Percentiles rank a stretch among this genome's conserved stretches.
Conservation (phyloP, 768 basidiomycete species). For the Omphalotus guepiniiformis region DNA sequence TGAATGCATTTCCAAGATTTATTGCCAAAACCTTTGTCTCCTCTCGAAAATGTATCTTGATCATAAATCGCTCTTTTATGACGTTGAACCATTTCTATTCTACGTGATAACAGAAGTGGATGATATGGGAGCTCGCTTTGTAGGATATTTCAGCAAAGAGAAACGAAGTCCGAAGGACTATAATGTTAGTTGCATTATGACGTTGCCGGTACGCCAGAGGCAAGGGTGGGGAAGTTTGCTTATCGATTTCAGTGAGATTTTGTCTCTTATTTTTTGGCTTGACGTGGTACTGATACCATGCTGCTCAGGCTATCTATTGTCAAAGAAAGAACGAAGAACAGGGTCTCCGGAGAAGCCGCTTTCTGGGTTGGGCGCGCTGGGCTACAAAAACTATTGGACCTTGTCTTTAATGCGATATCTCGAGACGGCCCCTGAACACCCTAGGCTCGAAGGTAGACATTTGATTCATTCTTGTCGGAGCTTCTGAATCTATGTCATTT, state of each 20-base stretch:
- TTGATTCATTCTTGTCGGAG: conserved; percentile 5
- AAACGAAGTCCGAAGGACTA: conserved; percentile 94
- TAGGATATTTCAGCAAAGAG: conserved; percentile 99
- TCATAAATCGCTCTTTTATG: conserved; percentile 98
- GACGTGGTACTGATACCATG: background rate
- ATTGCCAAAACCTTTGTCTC: conserved; percentile 97
- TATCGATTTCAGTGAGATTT: conserved; percentile 94
- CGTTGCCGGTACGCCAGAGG: conserved; percentile 88
- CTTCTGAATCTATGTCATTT: conserved; percentile 15
- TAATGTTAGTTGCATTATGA: conserved; percentile 99
- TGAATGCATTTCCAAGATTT: conserved; percentile 57
- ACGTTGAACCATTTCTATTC: conserved; percentile 98
- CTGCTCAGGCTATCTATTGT: conserved; percentile 86
- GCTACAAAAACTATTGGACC: conserved; percentile 97
- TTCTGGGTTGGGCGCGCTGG: conserved; percentile 85
- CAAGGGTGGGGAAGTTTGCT: conserved; percentile 96
- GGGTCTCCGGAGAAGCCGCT: conserved; percentile 97
- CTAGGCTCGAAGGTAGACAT: conserved; percentile 69
- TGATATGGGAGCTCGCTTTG: conserved; percentile 86
- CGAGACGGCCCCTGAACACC: conserved; percentile 51
- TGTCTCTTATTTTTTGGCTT: background rate
- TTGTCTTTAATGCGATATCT: conserved; percentile 79
- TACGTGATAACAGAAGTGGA: conserved; percentile 95
- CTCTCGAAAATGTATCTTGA: conserved; percentile 99
- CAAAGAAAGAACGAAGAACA: conserved; percentile 86